Evolutionary conservation across 2,329 filamentous ascomycete genomes (phyloP).

Genomic region (Ophiosphaerella herpotricha): DNA sequence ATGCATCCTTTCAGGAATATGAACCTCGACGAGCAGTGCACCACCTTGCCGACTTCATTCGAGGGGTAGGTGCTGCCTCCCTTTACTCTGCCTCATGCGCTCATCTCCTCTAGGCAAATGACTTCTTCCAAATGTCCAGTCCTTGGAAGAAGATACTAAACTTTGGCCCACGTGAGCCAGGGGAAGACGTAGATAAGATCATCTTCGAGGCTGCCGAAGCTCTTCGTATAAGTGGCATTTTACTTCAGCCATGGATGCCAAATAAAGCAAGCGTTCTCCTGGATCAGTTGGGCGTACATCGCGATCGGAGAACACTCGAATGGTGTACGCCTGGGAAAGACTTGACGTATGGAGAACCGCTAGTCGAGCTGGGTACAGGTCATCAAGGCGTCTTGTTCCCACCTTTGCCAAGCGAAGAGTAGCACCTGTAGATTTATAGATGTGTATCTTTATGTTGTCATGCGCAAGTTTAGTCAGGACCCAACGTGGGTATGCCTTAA

Average conservation of each 20-base stretch:
- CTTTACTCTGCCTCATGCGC: not conserved
- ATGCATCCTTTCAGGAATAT: slow-evolving; percentile 28
- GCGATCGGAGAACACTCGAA: slow-evolving; percentile 64
- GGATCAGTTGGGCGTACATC: slow-evolving; percentile 74
- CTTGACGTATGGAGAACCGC: slow-evolving; percentile 66
- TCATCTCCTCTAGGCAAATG: slow-evolving; percentile 61
- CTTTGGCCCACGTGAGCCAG: slow-evolving; percentile 32
- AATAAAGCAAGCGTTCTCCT: slow-evolving; percentile 73
- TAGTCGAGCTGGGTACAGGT: slow-evolving; percentile 48
- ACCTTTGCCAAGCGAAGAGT: slow-evolving; percentile 33
- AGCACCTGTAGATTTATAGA: slow-evolving; percentile 4
- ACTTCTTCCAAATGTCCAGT: slow-evolving; percentile 64
- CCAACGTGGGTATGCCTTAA: no score
- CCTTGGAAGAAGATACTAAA: slow-evolving; percentile 69
- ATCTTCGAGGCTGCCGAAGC: slow-evolving; percentile 77
- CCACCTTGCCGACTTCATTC: slow-evolving; percentile 34
- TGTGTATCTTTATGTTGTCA: not conserved
- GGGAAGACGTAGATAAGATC: slow-evolving; percentile 46
- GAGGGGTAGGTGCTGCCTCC: slow-evolving; percentile 24
- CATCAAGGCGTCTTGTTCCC: slow-evolving; percentile 59
- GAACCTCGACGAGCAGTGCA: slow-evolving; percentile 35
- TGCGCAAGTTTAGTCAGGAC: no score
- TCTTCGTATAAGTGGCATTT: slow-evolving; percentile 77
- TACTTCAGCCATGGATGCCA: slow-evolving; percentile 92
- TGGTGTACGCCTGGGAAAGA: slow-evolving; percentile 69